phyloP scores from a whole-genome alignment of 2,329 filamentous ascomycete genomes.

The Ophiostoma angusticollis region DNA sequence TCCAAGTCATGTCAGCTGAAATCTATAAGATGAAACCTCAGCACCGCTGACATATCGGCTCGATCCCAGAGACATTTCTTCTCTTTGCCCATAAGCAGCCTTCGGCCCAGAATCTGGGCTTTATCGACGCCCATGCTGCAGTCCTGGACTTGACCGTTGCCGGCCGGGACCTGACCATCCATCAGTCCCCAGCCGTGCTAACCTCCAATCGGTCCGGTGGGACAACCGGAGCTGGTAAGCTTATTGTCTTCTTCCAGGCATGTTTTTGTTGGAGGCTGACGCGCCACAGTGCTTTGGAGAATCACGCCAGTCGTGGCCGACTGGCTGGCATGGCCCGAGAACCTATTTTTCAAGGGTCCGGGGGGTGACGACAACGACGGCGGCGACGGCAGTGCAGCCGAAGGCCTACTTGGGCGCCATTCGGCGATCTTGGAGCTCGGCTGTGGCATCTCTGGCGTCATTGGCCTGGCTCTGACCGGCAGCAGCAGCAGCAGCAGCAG shows the following conservation, averaged over 20 bases:
- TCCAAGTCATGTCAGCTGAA: too few relatives aligned
- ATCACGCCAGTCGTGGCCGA: slow-evolving; percentile 71
- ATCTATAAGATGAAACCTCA: too few relatives aligned
- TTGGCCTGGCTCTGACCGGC: slow-evolving; percentile 55
- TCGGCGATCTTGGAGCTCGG: slow-evolving; percentile 70
- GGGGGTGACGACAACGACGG: slow-evolving; percentile 16
- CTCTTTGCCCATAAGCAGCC: slow-evolving; percentile 68
- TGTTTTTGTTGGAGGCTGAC: neutral
- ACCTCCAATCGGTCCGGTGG: slow-evolving; percentile 57
- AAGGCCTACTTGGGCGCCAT: slow-evolving; percentile 30
- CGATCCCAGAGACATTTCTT: slow-evolving; percentile 82
- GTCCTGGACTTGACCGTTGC: slow-evolving; percentile 52
- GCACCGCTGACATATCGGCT: too few relatives aligned
- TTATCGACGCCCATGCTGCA: slow-evolving; percentile 60
- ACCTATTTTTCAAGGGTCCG: slow-evolving; percentile 43
- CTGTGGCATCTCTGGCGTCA: slow-evolving; percentile 72
- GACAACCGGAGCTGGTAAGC: slow-evolving; percentile 38
- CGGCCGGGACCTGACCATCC: slow-evolving; percentile 58
- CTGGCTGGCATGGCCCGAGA: slow-evolving; percentile 57
- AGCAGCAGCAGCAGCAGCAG: neutral
- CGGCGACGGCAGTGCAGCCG: slow-evolving; percentile 26
- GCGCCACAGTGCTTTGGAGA: slow-evolving; percentile 65
- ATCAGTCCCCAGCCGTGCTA: slow-evolving; percentile 73
- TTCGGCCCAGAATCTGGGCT: slow-evolving; percentile 62
- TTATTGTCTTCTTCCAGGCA: too few relatives aligned